These are phyloP conservation scores for Trametes cingulata DNA, from an alignment of 768 basidiomycete genomes.

Conservation along the genomic window DNA sequence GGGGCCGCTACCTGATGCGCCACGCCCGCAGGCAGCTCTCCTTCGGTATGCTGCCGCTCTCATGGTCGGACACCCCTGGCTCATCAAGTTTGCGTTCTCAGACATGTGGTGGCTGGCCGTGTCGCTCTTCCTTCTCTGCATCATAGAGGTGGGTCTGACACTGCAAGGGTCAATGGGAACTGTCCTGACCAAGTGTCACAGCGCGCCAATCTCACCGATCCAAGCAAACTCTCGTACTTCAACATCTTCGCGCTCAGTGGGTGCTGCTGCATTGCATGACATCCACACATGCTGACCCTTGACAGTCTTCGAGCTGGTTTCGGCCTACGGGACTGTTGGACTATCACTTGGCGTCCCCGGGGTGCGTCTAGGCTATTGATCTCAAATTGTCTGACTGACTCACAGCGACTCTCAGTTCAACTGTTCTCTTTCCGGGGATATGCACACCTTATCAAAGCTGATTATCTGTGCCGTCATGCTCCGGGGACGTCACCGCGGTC, in stretches of 20 bases:
- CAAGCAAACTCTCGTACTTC: slow-evolving; percentile 64
- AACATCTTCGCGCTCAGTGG: slow-evolving; percentile 77
- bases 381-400: neutral
- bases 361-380: slow-evolving; percentile 45
- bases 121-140: slow-evolving; percentile 85
- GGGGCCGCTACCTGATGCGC: slow-evolving; percentile 40
- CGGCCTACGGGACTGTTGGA: slow-evolving; percentile 87
- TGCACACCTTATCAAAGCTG: slow-evolving; percentile 81
- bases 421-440: slow-evolving; percentile 77
- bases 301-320: slow-evolving; percentile 81
- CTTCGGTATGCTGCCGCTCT: slow-evolving; percentile 38
- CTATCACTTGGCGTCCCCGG: slow-evolving; percentile 79
- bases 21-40: slow-evolving; percentile 52
- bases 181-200: slow-evolving; percentile 28
- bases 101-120: slow-evolving; percentile 98
- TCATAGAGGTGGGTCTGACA: slow-evolving; percentile 70
- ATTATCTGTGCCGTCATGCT: slow-evolving; percentile 89
- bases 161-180: neutral
- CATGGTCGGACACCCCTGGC: neutral
- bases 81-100: slow-evolving; percentile 29
- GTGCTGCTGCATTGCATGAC: slow-evolving; percentile 26
- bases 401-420: slow-evolving; percentile 53
- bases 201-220: slow-evolving; percentile 59
- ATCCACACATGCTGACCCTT: neutral
- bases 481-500: slow-evolving; percentile 86